Conservation (phyloP, 1,139 yeast species). For the Pichia kudriavzevii region DNA sequence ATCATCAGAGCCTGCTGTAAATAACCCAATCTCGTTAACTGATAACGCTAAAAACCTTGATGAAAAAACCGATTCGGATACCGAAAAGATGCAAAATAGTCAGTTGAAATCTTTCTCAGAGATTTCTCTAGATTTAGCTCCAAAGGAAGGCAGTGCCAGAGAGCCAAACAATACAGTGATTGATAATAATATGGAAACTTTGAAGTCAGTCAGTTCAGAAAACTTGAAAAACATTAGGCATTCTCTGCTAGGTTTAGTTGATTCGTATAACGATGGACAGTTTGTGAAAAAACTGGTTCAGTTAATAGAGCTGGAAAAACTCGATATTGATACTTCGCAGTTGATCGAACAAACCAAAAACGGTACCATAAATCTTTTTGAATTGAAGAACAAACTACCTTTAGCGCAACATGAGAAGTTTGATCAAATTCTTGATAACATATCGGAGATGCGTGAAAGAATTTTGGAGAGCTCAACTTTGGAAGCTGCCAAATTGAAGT, state of each 20-base stretch:
- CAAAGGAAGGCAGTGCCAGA: conserved; percentile 6
- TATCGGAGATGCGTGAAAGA: conserved; percentile 70
- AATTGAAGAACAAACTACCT: conserved; percentile 45
- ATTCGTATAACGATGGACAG: conserved; percentile 20
- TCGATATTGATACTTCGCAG: conserved; percentile 31
- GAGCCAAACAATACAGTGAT: conserved; percentile 25
- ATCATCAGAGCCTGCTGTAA: neutral
- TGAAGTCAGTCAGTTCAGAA: conserved; percentile 66
- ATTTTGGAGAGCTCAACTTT: conserved; percentile 70
- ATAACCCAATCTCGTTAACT: neutral
- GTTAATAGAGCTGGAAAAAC: conserved; percentile 25
- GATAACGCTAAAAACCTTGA: neutral
- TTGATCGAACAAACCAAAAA: conserved; percentile 11
- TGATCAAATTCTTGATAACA: conserved; percentile 56
- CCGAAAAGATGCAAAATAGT: neutral
- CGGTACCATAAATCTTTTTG: conserved; percentile 52
- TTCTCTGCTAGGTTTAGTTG: conserved; percentile 58
- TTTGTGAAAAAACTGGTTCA: conserved; percentile 19
- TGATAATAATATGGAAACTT: conserved; percentile 46
- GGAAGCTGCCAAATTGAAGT: conserved; percentile 79
- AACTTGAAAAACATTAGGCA: conserved; percentile 79
- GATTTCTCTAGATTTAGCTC: conserved; percentile 7
- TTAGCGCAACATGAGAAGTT: conserved; percentile 50
- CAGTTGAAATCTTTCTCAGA: neutral
- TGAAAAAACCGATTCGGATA: neutral